Conservation (phyloP, 306 rosid species). For the Castanea mollissima region DNA sequence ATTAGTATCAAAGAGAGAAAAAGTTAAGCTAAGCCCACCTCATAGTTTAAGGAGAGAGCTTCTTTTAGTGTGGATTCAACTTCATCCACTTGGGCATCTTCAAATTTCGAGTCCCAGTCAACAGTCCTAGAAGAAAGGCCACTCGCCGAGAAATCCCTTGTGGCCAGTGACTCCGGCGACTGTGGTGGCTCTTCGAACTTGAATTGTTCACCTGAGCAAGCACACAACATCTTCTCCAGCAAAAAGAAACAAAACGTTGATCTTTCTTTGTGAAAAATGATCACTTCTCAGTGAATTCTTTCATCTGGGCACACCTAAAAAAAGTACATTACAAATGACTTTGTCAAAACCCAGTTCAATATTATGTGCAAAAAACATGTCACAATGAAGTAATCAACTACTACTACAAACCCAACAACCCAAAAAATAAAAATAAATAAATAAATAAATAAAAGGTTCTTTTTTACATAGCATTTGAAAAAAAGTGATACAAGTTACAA, state of each 20-base stretch:
- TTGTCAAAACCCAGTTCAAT: neutral
- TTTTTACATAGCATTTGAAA: neutral
- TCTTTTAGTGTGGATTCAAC: constrained; percentile 90
- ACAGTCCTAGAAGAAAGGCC: constrained; percentile 87
- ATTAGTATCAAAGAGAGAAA: neutral
- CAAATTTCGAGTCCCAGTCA: constrained; percentile 78
- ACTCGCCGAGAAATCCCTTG: constrained; percentile 93
- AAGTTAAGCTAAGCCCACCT: constrained; percentile 39
- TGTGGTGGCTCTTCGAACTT: constrained; percentile 92
- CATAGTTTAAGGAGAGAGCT: constrained; percentile 88
- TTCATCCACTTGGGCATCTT: constrained; percentile 84
- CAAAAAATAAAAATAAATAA: neutral
- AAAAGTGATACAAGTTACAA: neutral
- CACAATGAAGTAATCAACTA: neutral
- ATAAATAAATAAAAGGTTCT: neutral
- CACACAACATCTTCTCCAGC: constrained; percentile 79
- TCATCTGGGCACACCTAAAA: constrained; percentile 20
- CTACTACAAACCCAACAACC: neutral
- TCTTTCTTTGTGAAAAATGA: constrained; percentile 24
- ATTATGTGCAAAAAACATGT: neutral
- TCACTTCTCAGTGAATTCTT: constrained; percentile 30
- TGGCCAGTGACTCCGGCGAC: constrained; percentile 92
- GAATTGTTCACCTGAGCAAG: constrained; percentile 94
- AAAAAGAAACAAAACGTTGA: constrained; percentile 1
- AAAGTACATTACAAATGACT: neutral